Evolutionary conservation across 208 protist genomes (phyloP), one percentile per base, ranked within the genome.

Genomic region (Porcisia hertigi): DNA sequence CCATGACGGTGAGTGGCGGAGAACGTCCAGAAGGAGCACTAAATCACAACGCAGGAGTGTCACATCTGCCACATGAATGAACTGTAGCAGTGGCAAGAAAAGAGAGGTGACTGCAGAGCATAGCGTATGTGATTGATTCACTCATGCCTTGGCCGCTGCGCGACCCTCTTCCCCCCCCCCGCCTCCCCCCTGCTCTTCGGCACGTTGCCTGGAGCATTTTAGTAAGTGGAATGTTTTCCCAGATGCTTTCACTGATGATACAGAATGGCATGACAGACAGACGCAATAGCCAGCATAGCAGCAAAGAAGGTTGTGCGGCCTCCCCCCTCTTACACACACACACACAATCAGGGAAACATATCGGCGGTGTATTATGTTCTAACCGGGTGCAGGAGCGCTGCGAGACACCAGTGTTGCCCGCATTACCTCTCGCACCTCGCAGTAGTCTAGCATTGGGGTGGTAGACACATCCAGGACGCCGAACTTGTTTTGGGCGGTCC

Each of bases 391-490:
- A 18, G 92, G 92, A 5, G 84, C 79, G 73, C 86, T 93, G 63
- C 86, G 88, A 43, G 75, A 79, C 39, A 93, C 75, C 34, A 96
- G 70, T 18, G 84, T 87, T 18, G 83, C 83, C 45, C 92, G 86
- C 58, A 96, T 84, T 30, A 91, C 72, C 71, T 96, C 92, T 39
- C 87, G 84, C 47, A 88, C 86, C 75, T 96, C 89, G 67, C 74
- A 72, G 84, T 96, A 96, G 47, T 88, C 86, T 23, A 93, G 79
- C 69, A 76, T 75, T 1, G 70, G 71, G 16, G 75, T 78, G 55
- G 69, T 62, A 41, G 49, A 66, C 36, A 74, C 30, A 64, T 85
- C 80, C 49, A 79, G 69, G 47, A 83, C 11, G 69, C 78, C 79
- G 20, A 72, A 69, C 36, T 74, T 63, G 36, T 84, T 81, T 49